Evolutionary conservation across 768 basidiomycete species (phyloP).

Genomic region (Russula sp.): DNA sequence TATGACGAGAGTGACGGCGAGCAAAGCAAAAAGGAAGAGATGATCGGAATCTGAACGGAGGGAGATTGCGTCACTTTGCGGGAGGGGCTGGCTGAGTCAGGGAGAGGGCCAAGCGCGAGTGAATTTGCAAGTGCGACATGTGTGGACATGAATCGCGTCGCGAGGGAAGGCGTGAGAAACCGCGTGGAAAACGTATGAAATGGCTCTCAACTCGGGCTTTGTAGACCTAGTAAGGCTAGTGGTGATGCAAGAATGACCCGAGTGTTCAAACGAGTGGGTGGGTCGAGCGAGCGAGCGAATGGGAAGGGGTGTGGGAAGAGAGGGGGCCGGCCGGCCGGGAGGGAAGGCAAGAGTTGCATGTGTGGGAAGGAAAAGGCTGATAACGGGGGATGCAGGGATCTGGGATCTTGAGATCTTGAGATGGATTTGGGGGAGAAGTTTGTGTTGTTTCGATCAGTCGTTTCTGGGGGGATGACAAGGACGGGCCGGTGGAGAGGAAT

Average conservation of each 20-base stretch:
- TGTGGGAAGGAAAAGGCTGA: conserved; percentile 18
- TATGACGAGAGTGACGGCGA: conserved; percentile 2
- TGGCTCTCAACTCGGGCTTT: neutral
- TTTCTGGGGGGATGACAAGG: conserved; percentile 26
- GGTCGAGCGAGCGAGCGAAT: neutral
- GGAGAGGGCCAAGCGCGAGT: neutral
- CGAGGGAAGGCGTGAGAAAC: conserved; percentile 18
- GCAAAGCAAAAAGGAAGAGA: conserved; percentile 18
- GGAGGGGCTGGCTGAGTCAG: conserved; percentile 16
- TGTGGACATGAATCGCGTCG: conserved; percentile 15
- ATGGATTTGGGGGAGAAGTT: conserved; percentile 24
- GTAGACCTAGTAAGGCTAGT: neutral
- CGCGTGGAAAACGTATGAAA: conserved; percentile 8
- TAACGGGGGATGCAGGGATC: conserved; percentile 18
- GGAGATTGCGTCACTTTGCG: conserved; percentile 15
- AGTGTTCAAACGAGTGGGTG: neutral
- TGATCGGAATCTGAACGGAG: conserved; percentile 19
- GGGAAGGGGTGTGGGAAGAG: neutral
- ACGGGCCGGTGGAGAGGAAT: conserved; percentile 26
- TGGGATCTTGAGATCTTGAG: conserved; percentile 21
- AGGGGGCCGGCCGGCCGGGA: neutral
- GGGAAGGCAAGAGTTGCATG: conserved; percentile 1
- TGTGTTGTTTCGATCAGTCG: conserved; percentile 20
- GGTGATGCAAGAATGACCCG: neutral
- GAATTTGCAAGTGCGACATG: conserved; percentile 16